Evolutionary conservation across 495 filamentous ascomycete genomes (phyloP).

Genomic region (Hypoxylon lienhwacheense): DNA sequence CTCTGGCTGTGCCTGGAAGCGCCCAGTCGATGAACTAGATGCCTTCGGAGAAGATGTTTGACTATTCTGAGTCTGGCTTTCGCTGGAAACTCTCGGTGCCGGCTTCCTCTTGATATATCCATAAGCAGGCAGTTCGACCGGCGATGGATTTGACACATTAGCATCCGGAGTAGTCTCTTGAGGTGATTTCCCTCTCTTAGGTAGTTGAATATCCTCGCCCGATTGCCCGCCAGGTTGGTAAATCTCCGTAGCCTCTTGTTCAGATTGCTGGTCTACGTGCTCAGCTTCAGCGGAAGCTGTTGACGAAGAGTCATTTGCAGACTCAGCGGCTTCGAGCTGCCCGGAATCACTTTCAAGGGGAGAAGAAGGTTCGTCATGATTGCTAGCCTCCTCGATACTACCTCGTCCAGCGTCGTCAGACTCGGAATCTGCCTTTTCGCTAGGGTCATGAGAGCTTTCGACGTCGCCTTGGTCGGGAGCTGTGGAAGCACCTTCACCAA

Average conservation of each 20-base stretch:
- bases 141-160: neutral
- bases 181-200: neutral
- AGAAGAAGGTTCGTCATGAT: conserved; percentile 7
- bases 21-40: conserved; percentile 6
- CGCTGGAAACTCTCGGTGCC: conserved; percentile 18
- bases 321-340: conserved; percentile 29
- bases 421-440: neutral
- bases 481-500: conserved; percentile 4
- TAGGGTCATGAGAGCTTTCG: neutral
- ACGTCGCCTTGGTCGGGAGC: neutral
- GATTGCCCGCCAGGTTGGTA: neutral
- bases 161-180: neutral
- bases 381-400: neutral
- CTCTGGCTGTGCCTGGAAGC: conserved; percentile 7
- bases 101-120: conserved; percentile 32
- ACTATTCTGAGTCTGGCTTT: conserved; percentile 8
- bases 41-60: conserved; percentile 26
- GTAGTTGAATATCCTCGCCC: conserved; percentile 2
- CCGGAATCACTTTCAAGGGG: conserved; percentile 18
- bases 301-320: conserved; percentile 2
- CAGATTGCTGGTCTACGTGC: neutral
- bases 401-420: neutral
- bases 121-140: conserved; percentile 26
- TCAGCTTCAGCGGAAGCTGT: conserved; percentile 1
- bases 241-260: neutral